These are phyloP conservation scores for Debaryomyces prosopidis DNA, from an alignment of 805 yeast genomes.

Conservation along the genomic window DNA sequence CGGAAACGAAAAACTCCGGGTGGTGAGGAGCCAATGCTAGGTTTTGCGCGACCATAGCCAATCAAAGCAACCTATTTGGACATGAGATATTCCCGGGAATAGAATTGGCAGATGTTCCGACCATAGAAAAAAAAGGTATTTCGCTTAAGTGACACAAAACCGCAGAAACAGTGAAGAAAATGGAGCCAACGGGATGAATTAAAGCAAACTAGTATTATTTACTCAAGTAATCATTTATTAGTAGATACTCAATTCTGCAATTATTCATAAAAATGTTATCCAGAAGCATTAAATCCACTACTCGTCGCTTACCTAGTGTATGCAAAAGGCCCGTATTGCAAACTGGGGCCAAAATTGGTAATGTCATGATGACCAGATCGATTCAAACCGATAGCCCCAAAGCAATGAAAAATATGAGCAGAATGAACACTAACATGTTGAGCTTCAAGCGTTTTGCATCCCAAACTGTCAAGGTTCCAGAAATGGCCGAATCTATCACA, in stretches of 20 bases:
- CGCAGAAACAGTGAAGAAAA: neutral
- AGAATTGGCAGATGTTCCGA: neutral
- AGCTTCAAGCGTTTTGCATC: slow-evolving; percentile 39
- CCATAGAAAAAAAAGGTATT: neutral
- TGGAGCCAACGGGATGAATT: neutral
- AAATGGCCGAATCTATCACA: slow-evolving; percentile 97
- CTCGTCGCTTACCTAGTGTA: slow-evolving; percentile 27
- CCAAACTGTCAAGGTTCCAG: slow-evolving; percentile 81
- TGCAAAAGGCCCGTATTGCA: slow-evolving; percentile 10
- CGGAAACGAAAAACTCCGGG: neutral
- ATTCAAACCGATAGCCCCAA: slow-evolving; percentile 10
- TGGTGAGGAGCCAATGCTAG: neutral
- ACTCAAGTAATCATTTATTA: neutral
- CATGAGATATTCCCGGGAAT: neutral
- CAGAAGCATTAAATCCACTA: slow-evolving; percentile 29
- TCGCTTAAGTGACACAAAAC: neutral
- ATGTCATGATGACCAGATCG: slow-evolving; percentile 19
- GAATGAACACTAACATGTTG: slow-evolving; percentile 11
- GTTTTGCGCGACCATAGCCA: neutral
- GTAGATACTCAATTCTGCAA: neutral
- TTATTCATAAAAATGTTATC: slow-evolving; percentile 26
- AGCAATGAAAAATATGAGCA: slow-evolving; percentile 4
- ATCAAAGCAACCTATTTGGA: neutral
- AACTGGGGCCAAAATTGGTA: slow-evolving; percentile 12
- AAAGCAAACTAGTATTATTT: neutral